Evolutionary conservation across 768 basidiomycete genomes (phyloP).

Genomic region (Albatrellus ellisii): DNA sequence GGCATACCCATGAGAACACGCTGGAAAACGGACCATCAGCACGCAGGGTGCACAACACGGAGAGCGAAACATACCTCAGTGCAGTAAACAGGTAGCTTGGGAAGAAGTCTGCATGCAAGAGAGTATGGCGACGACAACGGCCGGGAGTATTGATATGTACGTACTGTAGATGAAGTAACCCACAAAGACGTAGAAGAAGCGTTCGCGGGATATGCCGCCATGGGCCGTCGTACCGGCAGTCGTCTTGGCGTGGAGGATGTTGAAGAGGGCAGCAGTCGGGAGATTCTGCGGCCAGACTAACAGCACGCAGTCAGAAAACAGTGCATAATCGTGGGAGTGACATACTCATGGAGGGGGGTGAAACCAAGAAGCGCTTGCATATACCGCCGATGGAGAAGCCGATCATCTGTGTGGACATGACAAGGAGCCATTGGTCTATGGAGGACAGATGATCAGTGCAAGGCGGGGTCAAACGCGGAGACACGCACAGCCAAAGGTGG

Average conservation of each 20-base stretch:
- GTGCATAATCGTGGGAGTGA: slow-evolving; percentile 27
- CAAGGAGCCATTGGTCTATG: slow-evolving; percentile 39
- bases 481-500: slow-evolving; percentile 25
- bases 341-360: slow-evolving; percentile 34
- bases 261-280: slow-evolving; percentile 59
- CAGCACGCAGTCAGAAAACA: slow-evolving; percentile 66
- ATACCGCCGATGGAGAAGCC: slow-evolving; percentile 75
- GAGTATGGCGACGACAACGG: not conserved
- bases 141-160: not conserved
- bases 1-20: slow-evolving; percentile 27
- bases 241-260: slow-evolving; percentile 55
- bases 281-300: slow-evolving; percentile 20
- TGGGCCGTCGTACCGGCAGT: slow-evolving; percentile 49
- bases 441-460: not conserved
- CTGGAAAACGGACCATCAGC: slow-evolving; percentile 9
- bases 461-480: slow-evolving; percentile 12
- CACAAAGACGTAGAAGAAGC: slow-evolving; percentile 58
- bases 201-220: slow-evolving; percentile 49
- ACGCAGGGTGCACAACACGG: slow-evolving; percentile 23
- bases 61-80: slow-evolving; percentile 18
- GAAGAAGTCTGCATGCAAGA: not conserved
- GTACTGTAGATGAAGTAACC: slow-evolving; percentile 1
- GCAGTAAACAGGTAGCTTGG: slow-evolving; percentile 16
- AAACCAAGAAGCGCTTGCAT: slow-evolving; percentile 58
- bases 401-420: slow-evolving; percentile 58